Conservation (phyloP, 805 yeast species). For the Lipomyces kockii region DNA sequence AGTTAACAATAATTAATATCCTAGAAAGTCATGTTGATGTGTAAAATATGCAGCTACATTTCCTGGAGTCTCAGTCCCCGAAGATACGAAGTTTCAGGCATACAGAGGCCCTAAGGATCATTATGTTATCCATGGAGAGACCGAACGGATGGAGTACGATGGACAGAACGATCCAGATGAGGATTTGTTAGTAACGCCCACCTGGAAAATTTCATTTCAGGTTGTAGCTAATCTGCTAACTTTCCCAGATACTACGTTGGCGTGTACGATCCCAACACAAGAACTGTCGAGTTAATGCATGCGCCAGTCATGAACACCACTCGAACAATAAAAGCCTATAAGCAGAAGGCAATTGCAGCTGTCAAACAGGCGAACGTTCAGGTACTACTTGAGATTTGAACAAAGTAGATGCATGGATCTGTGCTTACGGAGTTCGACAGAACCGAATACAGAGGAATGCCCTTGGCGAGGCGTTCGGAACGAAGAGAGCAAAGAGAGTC, state of each 20-base stretch:
- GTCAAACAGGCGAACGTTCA: constrained; percentile 60
- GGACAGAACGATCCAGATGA: constrained; percentile 53
- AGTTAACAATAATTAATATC: neutral
- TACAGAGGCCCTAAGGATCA: constrained; percentile 53
- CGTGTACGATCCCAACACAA: constrained; percentile 69
- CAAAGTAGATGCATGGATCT: constrained; percentile 65
- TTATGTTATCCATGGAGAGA: constrained; percentile 78
- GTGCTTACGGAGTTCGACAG: constrained; percentile 51
- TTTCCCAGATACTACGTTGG: constrained; percentile 68
- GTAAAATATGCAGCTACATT: constrained; percentile 49
- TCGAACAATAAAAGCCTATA: constrained; percentile 65
- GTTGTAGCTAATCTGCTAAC: neutral
- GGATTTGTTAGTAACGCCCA: constrained; percentile 40
- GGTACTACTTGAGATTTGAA: constrained; percentile 22
- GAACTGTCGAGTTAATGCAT: constrained; percentile 65
- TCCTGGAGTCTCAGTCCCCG: constrained; percentile 72
- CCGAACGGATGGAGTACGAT: constrained; percentile 69
- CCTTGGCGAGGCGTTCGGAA: constrained; percentile 95
- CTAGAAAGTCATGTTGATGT: neutral
- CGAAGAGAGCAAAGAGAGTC: constrained; percentile 92
- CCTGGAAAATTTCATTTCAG: neutral
- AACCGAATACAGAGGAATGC: constrained; percentile 71
- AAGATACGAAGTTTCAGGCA: constrained; percentile 62
- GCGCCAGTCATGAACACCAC: constrained; percentile 66
- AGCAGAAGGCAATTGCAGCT: constrained; percentile 63